Conservation (phyloP, 2,329 filamentous ascomycete species). For the Periglandula ipomoeae region DNA sequence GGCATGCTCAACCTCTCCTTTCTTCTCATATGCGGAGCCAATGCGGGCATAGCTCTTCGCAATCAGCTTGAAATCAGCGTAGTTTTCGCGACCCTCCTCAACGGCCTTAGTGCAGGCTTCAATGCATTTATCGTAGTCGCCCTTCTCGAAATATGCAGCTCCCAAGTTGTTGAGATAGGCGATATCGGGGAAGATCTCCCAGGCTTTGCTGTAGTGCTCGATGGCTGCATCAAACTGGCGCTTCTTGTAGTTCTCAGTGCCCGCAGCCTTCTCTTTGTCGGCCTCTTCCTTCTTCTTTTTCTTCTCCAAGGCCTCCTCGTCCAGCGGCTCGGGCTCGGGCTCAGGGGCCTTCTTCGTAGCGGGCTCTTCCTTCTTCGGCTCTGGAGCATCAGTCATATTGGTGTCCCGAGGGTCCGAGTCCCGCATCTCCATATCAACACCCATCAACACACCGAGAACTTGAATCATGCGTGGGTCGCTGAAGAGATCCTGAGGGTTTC, state of each 20-base stretch:
- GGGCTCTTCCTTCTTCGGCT: slow-evolving; percentile 32
- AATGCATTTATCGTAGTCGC: slow-evolving; percentile 81
- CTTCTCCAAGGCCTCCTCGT: slow-evolving; percentile 76
- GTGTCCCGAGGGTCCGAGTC: slow-evolving; percentile 45
- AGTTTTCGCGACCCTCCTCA: slow-evolving; percentile 78
- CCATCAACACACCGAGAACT: slow-evolving; percentile 87
- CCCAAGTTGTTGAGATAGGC: slow-evolving; percentile 96
- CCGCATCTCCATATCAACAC: slow-evolving; percentile 70
- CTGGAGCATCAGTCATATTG: slow-evolving; percentile 62
- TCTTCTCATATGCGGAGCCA: slow-evolving; percentile 85
- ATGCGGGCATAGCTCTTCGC: slow-evolving; percentile 98
- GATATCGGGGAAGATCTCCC: slow-evolving; percentile 92
- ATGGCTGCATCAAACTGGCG: slow-evolving; percentile 93
- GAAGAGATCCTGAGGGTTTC: slow-evolving; percentile 69
- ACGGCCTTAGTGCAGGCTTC: slow-evolving; percentile 81
- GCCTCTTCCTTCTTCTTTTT: slow-evolving; percentile 87
- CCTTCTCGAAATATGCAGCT: slow-evolving; percentile 92
- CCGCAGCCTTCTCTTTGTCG: slow-evolving; percentile 88
- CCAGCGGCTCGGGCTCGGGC: slow-evolving; percentile 48
- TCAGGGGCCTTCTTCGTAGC: slow-evolving; percentile 46
- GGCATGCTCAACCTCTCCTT: slow-evolving; percentile 68
- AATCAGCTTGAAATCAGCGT: slow-evolving; percentile 96
- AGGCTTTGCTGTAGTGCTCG: slow-evolving; percentile 87
- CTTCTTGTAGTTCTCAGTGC: slow-evolving; percentile 97
- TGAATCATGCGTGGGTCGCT: slow-evolving; percentile 86